phyloP scores from a whole-genome alignment of 2,329 filamentous ascomycete species.

The Fusarium nanum region DNA sequence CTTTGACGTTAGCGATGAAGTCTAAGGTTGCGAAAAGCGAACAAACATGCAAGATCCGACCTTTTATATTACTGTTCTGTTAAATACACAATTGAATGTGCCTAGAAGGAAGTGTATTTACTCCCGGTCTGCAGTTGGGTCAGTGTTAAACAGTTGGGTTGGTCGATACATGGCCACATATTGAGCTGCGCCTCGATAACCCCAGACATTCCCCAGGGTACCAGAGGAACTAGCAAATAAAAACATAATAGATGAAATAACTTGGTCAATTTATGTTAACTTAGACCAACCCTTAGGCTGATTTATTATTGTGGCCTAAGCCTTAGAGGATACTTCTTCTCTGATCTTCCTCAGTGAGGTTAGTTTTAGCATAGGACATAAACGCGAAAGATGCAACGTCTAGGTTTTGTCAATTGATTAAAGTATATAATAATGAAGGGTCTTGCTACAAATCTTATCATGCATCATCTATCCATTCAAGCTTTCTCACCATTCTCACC shows the following conservation, averaged over 20 bases:
- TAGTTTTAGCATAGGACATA: fast-evolving
- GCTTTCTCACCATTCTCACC: conserved; percentile 1
- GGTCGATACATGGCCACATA: background rate
- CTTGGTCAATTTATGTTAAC: background rate
- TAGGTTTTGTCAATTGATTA: background rate
- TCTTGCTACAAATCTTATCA: background rate
- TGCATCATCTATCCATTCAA: background rate
- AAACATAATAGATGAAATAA: fast-evolving
- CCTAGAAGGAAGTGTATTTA: background rate
- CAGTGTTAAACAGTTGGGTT: background rate
- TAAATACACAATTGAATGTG: background rate
- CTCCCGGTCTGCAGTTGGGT: background rate
- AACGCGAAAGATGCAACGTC: no score
- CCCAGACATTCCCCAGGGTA: background rate
- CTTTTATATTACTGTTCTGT: fast-evolving
- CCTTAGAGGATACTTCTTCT: background rate
- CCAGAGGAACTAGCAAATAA: background rate
- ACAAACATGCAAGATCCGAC: background rate
- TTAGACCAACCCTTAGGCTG: background rate
- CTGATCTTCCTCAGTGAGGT: background rate
- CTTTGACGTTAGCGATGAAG: background rate
- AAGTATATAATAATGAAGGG: background rate
- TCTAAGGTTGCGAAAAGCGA: background rate
- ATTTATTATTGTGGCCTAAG: background rate
- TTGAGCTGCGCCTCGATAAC: background rate